phyloP scores from a whole-genome alignment of 768 basidiomycete genomes.

The Lactifluus pinguis region DNA sequence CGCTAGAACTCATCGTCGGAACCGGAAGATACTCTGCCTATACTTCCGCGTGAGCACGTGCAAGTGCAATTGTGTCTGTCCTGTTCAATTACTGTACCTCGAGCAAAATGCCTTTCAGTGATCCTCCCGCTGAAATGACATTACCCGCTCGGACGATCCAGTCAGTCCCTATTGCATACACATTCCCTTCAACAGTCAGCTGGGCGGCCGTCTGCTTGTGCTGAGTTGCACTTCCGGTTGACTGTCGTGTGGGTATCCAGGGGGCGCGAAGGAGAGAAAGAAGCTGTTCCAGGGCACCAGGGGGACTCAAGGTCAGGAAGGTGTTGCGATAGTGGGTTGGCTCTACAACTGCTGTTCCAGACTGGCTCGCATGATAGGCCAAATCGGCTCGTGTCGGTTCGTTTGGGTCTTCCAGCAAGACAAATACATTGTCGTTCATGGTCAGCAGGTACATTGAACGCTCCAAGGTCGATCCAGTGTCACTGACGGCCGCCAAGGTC shows the following conservation, averaged over 20 bases:
- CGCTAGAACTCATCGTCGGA: conserved; percentile 59
- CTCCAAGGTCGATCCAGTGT: conserved; percentile 44
- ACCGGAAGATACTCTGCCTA: conserved; percentile 81
- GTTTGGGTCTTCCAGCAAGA: conserved; percentile 65
- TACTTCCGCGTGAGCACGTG: not conserved
- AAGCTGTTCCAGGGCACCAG: conserved; percentile 66
- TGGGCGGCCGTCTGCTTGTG: conserved; percentile 49
- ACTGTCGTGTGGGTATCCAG: conserved; percentile 54
- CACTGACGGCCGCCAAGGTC: conserved; percentile 48
- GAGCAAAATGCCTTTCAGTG: conserved; percentile 74
- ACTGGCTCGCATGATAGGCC: conserved; percentile 30
- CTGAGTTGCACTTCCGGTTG: conserved; percentile 30
- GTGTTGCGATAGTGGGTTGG: conserved; percentile 64
- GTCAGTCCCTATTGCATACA: conserved; percentile 71
- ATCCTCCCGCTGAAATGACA: conserved; percentile 65
- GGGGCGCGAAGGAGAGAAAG: conserved; percentile 64
- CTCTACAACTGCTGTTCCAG: conserved; percentile 18
- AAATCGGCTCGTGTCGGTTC: conserved; percentile 63
- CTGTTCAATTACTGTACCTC: conserved; percentile 42
- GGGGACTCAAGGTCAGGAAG: conserved; percentile 66
- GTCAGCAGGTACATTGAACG: conserved; percentile 68
- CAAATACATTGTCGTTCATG: conserved; percentile 75
- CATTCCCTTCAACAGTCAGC: conserved; percentile 59
- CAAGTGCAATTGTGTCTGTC: not conserved
- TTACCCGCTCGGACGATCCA: conserved; percentile 78